A percentile compares a stretch with the other conserved stretches of the same genome.
Conservation (phyloP, 352 stramenopile species). For the Pythium rhizo-oryzae region DNA sequence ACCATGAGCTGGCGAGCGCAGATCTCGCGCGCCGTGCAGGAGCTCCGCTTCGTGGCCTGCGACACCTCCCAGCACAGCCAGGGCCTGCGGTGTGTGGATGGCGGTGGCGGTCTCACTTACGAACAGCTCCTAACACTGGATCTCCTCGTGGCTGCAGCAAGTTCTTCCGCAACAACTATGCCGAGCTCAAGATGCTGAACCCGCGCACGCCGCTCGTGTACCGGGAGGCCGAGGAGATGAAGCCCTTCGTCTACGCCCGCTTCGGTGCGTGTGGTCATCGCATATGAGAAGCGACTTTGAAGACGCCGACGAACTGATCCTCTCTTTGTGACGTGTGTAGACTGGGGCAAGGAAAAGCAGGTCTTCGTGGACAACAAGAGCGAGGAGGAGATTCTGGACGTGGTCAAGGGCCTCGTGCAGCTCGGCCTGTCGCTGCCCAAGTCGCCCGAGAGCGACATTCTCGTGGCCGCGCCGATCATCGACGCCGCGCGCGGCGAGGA, state of each 20-base stretch:
- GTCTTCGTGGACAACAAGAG: slow-evolving; percentile 83
- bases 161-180: slow-evolving; percentile 90
- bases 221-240: slow-evolving; percentile 85
- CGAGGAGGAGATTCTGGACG: slow-evolving; percentile 76
- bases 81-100: slow-evolving; percentile 66
- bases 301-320: neutral
- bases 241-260: slow-evolving; percentile 88
- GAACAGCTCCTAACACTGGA: too few relatives aligned
- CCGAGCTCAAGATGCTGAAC: slow-evolving; percentile 90
- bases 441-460: slow-evolving; percentile 85
- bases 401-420: slow-evolving; percentile 80
- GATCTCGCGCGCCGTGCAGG: slow-evolving; percentile 85
- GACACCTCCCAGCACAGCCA: slow-evolving; percentile 85
- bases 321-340: slow-evolving; percentile 19
- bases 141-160: too few relatives aligned
- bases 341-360: slow-evolving; percentile 87
- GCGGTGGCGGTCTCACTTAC: neutral
- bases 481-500: slow-evolving; percentile 65
- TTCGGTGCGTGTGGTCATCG: slow-evolving; percentile 44
- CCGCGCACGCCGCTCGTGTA: slow-evolving; percentile 83
- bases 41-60: slow-evolving; percentile 85
- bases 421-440: slow-evolving; percentile 74
- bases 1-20: slow-evolving; percentile 88
- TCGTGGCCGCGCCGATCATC: slow-evolving; percentile 75
- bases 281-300: too few relatives aligned